Conservation (phyloP, 2,329 filamentous ascomycete genomes). For the Microdochium nivale region DNA sequence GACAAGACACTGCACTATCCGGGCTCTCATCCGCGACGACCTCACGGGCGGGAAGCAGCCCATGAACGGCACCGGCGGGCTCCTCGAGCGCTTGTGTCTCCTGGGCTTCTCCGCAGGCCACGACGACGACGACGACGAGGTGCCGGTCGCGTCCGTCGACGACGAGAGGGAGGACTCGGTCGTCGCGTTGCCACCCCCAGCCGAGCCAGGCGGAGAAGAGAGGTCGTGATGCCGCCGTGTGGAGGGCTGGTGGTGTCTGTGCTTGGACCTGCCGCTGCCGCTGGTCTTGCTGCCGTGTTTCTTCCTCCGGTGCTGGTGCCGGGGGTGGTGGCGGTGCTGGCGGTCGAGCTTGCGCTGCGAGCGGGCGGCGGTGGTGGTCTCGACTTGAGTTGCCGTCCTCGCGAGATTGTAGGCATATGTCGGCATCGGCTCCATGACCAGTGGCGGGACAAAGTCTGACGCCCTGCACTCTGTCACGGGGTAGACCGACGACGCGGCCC, state of each 20-base stretch:
- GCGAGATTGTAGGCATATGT: background rate
- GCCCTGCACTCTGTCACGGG: background rate
- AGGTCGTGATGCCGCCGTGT: background rate
- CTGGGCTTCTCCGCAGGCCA: background rate
- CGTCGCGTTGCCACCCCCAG: background rate
- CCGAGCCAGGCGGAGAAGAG: too few relatives aligned
- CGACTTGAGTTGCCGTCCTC: background rate
- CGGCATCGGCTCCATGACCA: background rate
- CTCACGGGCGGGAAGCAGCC: conserved; percentile 48
- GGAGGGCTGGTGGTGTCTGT: background rate
- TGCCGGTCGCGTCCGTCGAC: background rate
- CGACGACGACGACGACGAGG: background rate
- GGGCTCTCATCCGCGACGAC: conserved; percentile 42
- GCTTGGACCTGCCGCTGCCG: background rate
- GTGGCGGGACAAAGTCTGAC: background rate
- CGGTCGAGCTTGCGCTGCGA: background rate
- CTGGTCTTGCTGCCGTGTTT: background rate
- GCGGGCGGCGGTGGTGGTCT: background rate
- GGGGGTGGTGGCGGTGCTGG: background rate
- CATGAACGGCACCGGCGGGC: conserved; percentile 25
- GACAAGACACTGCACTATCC: conserved; percentile 53
- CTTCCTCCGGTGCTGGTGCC: background rate
- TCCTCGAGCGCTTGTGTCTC: background rate
- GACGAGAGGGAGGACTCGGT: background rate
- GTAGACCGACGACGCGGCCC: background rate